Conservation (phyloP, 1,284 basidiomycete species). For the Singerocomus inundabilis region DNA sequence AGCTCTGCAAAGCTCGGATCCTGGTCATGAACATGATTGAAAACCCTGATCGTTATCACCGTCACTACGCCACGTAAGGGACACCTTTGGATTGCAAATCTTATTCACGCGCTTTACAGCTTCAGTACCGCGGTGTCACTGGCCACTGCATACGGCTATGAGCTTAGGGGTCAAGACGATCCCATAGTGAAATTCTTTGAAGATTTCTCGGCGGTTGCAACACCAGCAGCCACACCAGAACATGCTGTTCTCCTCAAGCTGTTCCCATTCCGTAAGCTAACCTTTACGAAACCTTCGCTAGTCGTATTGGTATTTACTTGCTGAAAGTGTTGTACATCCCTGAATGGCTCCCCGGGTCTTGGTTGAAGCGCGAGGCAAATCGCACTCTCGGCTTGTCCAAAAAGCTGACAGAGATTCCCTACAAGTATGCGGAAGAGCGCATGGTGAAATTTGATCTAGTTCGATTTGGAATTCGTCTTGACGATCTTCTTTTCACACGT, state of each 20-base stretch:
- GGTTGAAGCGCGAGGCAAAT: constrained; percentile 12
- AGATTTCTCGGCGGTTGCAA: neutral
- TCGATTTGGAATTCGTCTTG: neutral
- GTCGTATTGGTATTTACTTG: too few relatives aligned
- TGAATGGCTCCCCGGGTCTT: constrained; percentile 23
- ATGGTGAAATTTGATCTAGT: neutral
- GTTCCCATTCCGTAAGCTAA: constrained; percentile 22
- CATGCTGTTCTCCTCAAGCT: constrained; percentile 9
- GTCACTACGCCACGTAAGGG: constrained; percentile 8
- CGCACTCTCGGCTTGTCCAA: neutral
- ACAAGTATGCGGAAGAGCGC: constrained; percentile 5
- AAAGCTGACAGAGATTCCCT: constrained; percentile 13
- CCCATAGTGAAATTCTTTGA: constrained; percentile 3
- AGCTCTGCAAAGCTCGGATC: constrained; percentile 13
- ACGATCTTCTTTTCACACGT: neutral
- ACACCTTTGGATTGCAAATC: too few relatives aligned
- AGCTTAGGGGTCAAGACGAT: constrained; percentile 8
- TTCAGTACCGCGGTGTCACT: constrained; percentile 5
- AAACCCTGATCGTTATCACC: constrained; percentile 4
- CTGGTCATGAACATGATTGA: constrained; percentile 7
- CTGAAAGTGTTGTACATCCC: constrained; percentile 19
- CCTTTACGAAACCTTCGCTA: too few relatives aligned
- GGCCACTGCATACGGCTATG: constrained; percentile 19
- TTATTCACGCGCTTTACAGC: neutral
- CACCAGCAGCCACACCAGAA: neutral